Evolutionary conservation across 768 basidiomycete species (phyloP).

Genomic region (Russula emetica): DNA sequence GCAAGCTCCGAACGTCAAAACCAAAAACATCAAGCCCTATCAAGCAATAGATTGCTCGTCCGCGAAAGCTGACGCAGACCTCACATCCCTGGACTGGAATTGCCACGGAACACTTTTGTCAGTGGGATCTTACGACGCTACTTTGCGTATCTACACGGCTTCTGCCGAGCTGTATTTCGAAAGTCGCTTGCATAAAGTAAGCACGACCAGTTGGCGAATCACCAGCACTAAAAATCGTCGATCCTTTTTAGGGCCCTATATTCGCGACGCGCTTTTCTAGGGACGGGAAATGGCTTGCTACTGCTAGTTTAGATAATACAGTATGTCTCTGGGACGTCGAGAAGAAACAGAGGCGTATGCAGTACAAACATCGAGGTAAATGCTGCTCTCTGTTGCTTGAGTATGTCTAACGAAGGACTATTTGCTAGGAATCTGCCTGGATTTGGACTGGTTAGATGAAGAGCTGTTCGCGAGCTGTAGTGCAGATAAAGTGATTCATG

Average conservation of each 20-base stretch:
- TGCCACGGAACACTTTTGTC: slow-evolving; percentile 67
- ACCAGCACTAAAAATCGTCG: neutral
- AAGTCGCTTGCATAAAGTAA: slow-evolving; percentile 62
- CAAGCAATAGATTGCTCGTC: slow-evolving; percentile 48
- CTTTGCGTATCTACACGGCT: slow-evolving; percentile 62
- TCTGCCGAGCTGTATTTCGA: slow-evolving; percentile 60
- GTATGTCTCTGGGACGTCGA: slow-evolving; percentile 75
- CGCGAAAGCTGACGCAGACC: slow-evolving; percentile 49
- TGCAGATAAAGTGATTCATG: slow-evolving; percentile 59
- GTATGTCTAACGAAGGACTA: neutral
- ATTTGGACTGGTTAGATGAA: slow-evolving; percentile 75
- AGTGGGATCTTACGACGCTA: slow-evolving; percentile 71
- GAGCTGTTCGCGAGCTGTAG: slow-evolving; percentile 69
- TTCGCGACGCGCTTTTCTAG: slow-evolving; percentile 76
- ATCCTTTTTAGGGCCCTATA: slow-evolving; percentile 59
- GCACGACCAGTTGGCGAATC: slow-evolving; percentile 13
- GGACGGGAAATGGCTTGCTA: slow-evolving; percentile 65
- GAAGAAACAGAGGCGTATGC: slow-evolving; percentile 54
- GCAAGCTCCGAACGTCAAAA: slow-evolving; percentile 33
- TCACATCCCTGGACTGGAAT: slow-evolving; percentile 78
- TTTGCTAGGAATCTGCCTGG: slow-evolving; percentile 64
- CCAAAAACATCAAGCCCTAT: slow-evolving; percentile 35
- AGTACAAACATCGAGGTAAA: slow-evolving; percentile 65
- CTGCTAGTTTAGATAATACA: slow-evolving; percentile 74
- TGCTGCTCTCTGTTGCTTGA: slow-evolving; percentile 17